Evolutionary conservation across 495 filamentous ascomycete genomes (phyloP), one percentile per base, ranked within the genome.

Genomic region (Pseudotulostoma volvatum): DNA sequence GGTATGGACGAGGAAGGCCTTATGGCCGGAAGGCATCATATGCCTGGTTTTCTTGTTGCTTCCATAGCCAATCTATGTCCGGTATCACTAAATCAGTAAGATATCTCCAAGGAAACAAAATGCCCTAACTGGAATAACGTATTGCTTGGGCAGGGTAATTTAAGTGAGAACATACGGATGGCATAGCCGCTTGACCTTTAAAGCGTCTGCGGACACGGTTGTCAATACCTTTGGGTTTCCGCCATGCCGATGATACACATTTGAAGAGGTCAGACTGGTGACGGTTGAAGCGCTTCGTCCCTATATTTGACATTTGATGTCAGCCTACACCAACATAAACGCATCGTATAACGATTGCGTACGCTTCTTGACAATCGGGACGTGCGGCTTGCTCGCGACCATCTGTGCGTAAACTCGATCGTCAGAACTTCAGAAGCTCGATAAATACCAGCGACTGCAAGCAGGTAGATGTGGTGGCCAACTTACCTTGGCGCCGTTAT

Each of bases 311-410:
- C 33, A 19, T 31, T 41, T 37, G 50, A 39, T 49, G 44, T 54
- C 48, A 64, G 56, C 47, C 44, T 44, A 60, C 42, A 18, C 13
- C 7, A 25, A 35, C 40, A n/a, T 20, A 14, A 15, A 23, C n/a
- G 2, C 21, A 1, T 33, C 19, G 13, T 28, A 42, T 56, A 40
- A 31, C 38, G 17, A 32, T 17, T 25, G 81, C 81, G 63, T 86
- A 88, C 83, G 83, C 83, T 97, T 97, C 81, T 97, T 97, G 52
- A 97, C 81, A 73, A 97, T 96, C 57, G 85, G 83, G 59, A 97
- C 74, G 70, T 95, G 88, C 71, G 90, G 88, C 81, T 92, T 94
- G 64, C 88, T 84, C 73, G 85, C 72, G 70, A 83, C 84, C 90
- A 97, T 96, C 85, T 96, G 41, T 31, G 42, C 40, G 34, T 20